These are phyloP conservation scores for Debaryomyces sp. DNA, from an alignment of 1,139 yeast genomes.

Conservation along the genomic window DNA sequence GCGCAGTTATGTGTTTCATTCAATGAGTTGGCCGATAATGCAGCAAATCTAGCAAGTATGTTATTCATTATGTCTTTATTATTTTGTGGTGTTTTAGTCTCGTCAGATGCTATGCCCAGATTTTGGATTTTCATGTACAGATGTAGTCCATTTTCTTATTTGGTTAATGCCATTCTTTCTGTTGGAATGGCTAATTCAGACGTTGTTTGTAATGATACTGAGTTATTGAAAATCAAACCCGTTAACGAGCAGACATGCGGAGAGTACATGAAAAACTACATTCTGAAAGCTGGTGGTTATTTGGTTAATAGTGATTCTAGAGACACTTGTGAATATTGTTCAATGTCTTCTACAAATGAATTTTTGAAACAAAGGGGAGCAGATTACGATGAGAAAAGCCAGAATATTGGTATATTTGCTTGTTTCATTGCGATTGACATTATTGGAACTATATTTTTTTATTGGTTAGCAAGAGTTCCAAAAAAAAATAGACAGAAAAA, in stretches of 20 bases:
- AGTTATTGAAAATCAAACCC: slow-evolving; percentile 49
- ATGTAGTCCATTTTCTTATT: slow-evolving; percentile 34
- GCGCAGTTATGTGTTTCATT: slow-evolving; percentile 44
- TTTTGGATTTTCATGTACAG: slow-evolving; percentile 43
- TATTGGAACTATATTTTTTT: slow-evolving; percentile 43
- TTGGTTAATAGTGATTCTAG: slow-evolving; percentile 19
- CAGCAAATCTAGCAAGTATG: slow-evolving; percentile 33
- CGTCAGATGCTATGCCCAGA: slow-evolving; percentile 29
- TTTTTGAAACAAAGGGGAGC: slow-evolving; percentile 20
- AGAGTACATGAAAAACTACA: slow-evolving; percentile 24
- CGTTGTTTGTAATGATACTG: slow-evolving; percentile 50
- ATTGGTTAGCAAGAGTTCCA: slow-evolving; percentile 76
- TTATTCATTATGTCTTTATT: slow-evolving; percentile 32
- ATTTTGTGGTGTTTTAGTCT: slow-evolving; percentile 38
- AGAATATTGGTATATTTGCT: slow-evolving; percentile 61
- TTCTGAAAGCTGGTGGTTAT: slow-evolving; percentile 28
- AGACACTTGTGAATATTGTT: slow-evolving; percentile 23
- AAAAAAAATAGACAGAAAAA: slow-evolving; percentile 28
- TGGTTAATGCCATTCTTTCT: slow-evolving; percentile 53
- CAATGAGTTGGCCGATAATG: slow-evolving; percentile 42
- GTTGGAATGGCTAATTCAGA: slow-evolving; percentile 54
- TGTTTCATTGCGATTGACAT: slow-evolving; percentile 49
- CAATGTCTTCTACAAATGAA: slow-evolving; percentile 21
- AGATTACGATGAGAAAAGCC: slow-evolving; percentile 39
- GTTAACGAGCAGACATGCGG: slow-evolving; percentile 37